Percentiles rank a stretch among this genome's conserved stretches.
Evolutionary conservation across 2,329 filamentous ascomycete genomes (phyloP).

Genomic region (Alternaria panax): DNA sequence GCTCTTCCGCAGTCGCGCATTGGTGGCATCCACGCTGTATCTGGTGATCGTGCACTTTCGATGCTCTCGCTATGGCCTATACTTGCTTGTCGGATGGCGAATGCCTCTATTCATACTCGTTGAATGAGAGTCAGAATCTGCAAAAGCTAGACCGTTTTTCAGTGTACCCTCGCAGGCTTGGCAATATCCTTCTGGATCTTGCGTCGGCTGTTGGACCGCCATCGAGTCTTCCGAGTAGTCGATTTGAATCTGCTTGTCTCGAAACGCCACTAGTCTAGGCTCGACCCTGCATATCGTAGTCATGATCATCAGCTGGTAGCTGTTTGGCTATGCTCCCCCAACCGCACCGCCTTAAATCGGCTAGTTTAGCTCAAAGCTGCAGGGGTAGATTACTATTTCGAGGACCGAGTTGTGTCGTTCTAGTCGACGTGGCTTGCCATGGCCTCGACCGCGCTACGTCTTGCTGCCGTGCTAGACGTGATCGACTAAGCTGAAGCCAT

Average conservation of each 20-base stretch:
- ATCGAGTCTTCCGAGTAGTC: background rate
- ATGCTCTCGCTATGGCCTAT: background rate
- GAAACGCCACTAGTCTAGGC: background rate
- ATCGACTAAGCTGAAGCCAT: background rate
- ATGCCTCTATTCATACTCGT: background rate
- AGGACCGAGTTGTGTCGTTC: background rate
- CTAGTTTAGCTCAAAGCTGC: background rate
- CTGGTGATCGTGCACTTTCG: background rate
- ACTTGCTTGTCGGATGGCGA: constrained; percentile 1
- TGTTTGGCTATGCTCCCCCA: constrained; percentile 4
- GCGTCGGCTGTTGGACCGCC: background rate
- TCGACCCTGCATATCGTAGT: background rate
- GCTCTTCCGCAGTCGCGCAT: background rate
- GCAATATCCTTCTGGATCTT: background rate
- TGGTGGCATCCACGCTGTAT: background rate
- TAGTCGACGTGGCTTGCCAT: constrained; percentile 6
- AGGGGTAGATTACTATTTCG: constrained; percentile 8
- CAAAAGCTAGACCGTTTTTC: background rate
- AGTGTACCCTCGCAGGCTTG: background rate
- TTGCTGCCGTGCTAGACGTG: background rate
- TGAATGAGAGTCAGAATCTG: background rate
- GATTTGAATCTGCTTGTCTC: background rate
- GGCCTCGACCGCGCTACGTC: background rate
- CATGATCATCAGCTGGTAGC: background rate
- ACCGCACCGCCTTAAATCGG: background rate